These are phyloP conservation scores for Aspergillus sp. DNA, from an alignment of 2,329 filamentous ascomycete species.

Conservation along the genomic window DNA sequence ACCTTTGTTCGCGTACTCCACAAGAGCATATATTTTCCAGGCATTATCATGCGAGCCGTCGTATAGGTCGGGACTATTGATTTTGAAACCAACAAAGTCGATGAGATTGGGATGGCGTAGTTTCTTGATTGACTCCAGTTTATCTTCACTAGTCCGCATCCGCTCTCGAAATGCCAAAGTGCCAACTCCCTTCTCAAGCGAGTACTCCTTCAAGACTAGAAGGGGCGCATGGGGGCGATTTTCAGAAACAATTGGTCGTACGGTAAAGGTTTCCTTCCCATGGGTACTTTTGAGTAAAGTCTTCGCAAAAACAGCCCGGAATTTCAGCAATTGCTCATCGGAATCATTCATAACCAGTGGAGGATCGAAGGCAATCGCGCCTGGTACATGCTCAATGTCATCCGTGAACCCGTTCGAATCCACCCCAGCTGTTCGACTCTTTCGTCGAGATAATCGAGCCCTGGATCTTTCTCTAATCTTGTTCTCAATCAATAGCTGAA, in stretches of 20 bases:
- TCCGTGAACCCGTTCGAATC: slow-evolving; percentile 24
- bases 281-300: slow-evolving; percentile 59
- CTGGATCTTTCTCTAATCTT: slow-evolving; percentile 35
- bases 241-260: slow-evolving; percentile 58
- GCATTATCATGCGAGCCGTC: slow-evolving; percentile 31
- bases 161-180: slow-evolving; percentile 63
- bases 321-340: slow-evolving; percentile 57
- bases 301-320: slow-evolving; percentile 65
- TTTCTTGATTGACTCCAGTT: slow-evolving; percentile 67
- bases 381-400: slow-evolving; percentile 27
- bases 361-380: slow-evolving; percentile 37
- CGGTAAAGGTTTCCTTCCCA: slow-evolving; percentile 59
- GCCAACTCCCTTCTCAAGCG: slow-evolving; percentile 55
- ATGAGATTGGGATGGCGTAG: slow-evolving; percentile 71
- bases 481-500: slow-evolving; percentile 34
- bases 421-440: slow-evolving; percentile 29
- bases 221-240: slow-evolving; percentile 51
- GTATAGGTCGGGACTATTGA: slow-evolving; percentile 48
- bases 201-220: slow-evolving; percentile 66
- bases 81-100: slow-evolving; percentile 74
- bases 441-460: slow-evolving; percentile 31
- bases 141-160: slow-evolving; percentile 67
- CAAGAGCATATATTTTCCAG: slow-evolving; percentile 71
- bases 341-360: slow-evolving; percentile 53
- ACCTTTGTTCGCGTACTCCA: slow-evolving; percentile 71